Base-by-base conservation (phyloP, 2,329 filamentous ascomycete genomes). In the Nothophaeocryptopus gaeumannii region DNA sequence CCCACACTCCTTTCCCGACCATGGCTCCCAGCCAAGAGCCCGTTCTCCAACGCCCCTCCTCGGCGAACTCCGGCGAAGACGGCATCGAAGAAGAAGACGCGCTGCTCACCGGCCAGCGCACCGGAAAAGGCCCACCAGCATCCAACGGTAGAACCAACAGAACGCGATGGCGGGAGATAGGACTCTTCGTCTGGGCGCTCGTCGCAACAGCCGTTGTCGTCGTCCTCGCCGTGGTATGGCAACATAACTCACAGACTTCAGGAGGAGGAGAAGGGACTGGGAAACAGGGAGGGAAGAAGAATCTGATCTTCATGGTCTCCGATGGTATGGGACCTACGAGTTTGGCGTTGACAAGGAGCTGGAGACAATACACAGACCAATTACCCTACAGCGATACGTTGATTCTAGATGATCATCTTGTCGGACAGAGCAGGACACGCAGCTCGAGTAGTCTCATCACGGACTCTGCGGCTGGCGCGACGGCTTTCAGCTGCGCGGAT, bases 251-350 rank as follows among this genome's bases (percentile, higher is more conserved):
- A 9, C 49, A 60, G 35, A 57, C 51, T 9, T 45, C 44, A n/a
- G 50, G 39, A 14, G 45, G 43, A 7, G 37, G 37, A 3, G 40
- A 40, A 26, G 60, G 65, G 13, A 62, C 63, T 34, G 54, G 58
- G 43, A 63, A 54, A 33, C 63, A 67, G 9, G 58, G 60, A 32
- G 82, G 83, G 45, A 99, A 97, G 77, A 82, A 89, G 47, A 99
- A 97, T 71, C 78, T 99, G 45, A 86, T 99, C 62, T 97, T 99
- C 76, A 99, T 99, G 93, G 92, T 99, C 33, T 96, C 89, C 0
- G 93, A 99, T 69, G 93, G 93, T 64, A 99, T 99, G 93, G 93
- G 93, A 0, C 93, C 93, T 7, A 89, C 93, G 8, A 92, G 89
- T 61, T 78, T 99, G 46, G 87, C 86, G 20, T 72, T 99, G 67